Base-by-base conservation (phyloP, 148 eudicot genomes). In the Camellia granthamiana region DNA sequence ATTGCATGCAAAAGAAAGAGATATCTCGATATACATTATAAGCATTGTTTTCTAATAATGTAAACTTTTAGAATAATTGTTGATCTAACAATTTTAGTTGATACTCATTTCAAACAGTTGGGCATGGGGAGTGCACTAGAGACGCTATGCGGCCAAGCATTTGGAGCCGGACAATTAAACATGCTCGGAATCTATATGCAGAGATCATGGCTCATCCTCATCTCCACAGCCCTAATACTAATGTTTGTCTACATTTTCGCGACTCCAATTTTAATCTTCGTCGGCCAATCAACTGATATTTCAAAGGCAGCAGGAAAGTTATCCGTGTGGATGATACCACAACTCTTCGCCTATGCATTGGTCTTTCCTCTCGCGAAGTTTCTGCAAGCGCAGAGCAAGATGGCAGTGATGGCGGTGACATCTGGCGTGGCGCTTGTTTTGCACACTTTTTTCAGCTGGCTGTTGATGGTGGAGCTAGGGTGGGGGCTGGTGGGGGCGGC, bases 101-200 rank as follows among this genome's bases (percentile, higher is more conserved):
- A 30, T 30, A 30, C 38, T 30, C 38, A 30, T 6, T 21, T 10
- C 41, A 23, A 68, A 19, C 81, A 85, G 88, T 3, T 77, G 69
- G 88, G 88, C 18, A 77, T 85, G 88, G 88, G 88, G 19, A 85
- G 88, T 55, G 88, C 88, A 59, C 44, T 85, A 1, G 88, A 85
- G 69, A 85, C 88, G 18, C 75, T 85, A 11, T 85, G 88, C 41
- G 88, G 88, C 11, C 88, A 80, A 77, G 85, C 88, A 3, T 82
- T 52, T 52, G 88, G 88, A 2, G 88, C 88, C 0, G 83, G 83
- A 0, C 88, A 85, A 19, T 4, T 76, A 0, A 78, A 73, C 6
- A 82, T 82, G 85, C 75, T 85, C 0, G 88, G 88, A 2, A 47
- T 80, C 0, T 85, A 85, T 78, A 71, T 85, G 87, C 87, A 85